Percentiles rank a stretch among this genome's conserved stretches.
phyloP scores from a whole-genome alignment of 805 yeast genomes.

The Yarrowia osloensis region DNA sequence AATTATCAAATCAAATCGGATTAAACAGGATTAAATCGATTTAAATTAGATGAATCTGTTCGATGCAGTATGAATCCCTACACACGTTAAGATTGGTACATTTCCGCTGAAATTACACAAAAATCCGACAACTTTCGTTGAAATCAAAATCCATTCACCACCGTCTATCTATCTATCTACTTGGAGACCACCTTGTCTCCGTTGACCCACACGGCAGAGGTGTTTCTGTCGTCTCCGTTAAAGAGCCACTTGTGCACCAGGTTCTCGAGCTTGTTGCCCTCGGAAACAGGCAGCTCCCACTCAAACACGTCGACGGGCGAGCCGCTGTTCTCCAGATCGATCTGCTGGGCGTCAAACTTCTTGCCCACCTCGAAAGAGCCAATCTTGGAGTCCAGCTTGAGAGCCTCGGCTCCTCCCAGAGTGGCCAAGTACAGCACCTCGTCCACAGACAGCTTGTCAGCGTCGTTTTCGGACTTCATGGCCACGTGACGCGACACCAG shows the following conservation, averaged over 20 bases:
- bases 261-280: conserved; percentile 34
- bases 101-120: no score
- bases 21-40: no score
- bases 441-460: conserved; percentile 57
- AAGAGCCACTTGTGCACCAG: conserved; percentile 87
- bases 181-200: conserved; percentile 57
- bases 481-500: conserved; percentile 71
- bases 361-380: conserved; percentile 81
- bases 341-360: conserved; percentile 78
- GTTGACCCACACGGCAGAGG: conserved; percentile 76
- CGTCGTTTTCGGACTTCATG: conserved; percentile 52
- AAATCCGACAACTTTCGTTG: no score
- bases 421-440: conserved; percentile 85
- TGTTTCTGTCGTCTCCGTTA: conserved; percentile 91
- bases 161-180: not conserved
- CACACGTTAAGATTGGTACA: no score
- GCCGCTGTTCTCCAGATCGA: conserved; percentile 56
- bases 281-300: conserved; percentile 54
- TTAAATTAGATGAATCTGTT: no score
- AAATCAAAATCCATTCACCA: no score
- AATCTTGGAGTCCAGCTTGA: conserved; percentile 55
- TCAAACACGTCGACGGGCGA: conserved; percentile 74
- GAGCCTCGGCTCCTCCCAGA: conserved; percentile 82
- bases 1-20: no score
- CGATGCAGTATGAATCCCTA: no score